Base-by-base conservation (phyloP, 306 rosid genomes). In the Glycyrrhiza uralensis region DNA sequence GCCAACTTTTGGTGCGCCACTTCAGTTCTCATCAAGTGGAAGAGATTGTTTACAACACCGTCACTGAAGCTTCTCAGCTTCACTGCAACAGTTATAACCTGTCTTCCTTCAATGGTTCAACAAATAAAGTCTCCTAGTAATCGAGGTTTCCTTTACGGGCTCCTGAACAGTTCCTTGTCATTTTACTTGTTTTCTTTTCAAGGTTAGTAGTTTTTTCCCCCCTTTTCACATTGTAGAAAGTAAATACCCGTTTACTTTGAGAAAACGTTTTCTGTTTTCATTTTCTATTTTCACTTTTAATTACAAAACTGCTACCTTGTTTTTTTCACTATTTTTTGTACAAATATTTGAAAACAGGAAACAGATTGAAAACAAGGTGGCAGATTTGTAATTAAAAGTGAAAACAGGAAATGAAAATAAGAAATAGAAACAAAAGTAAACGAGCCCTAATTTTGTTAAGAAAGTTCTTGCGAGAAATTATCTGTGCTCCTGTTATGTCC, bases 1-100 rank as follows among this genome's bases (percentile, higher is more conserved):
- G 99, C 96, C 60, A 94, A 86, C 77, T 89, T 94, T 83, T 94
- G 99, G 99, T 94, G 97, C 71, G 80, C 96, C 46, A 86, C 97
- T 46, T 94, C 96, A 7, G 80, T 89, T 76, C 72, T 91, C 68
- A 71, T 94, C 54, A 89, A 94, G 81, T 94, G 99, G 99, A 94
- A 94, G 84, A 91, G 87, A 78, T 78, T 89, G 64, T 86, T 91
- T 64, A 44, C 90, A 66, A 79, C 91, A 52, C 81, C 81, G 30
- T 69, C 88, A 17, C 76, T 94, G 78, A 91, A 88, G 68, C 82
- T 86, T 50, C 41, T 91, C 76, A 91, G 99, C 86, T 79, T 89
- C 30, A 59, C 68, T 11, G 87, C 90, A 56, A 94, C 99, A 61
- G 17, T 89, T 67, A 83, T 81, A 17, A 35, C 96, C 44, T 87